These are phyloP conservation scores for Lentinula detonsa DNA, from an alignment of 768 basidiomycete species.

Conservation along the genomic window DNA sequence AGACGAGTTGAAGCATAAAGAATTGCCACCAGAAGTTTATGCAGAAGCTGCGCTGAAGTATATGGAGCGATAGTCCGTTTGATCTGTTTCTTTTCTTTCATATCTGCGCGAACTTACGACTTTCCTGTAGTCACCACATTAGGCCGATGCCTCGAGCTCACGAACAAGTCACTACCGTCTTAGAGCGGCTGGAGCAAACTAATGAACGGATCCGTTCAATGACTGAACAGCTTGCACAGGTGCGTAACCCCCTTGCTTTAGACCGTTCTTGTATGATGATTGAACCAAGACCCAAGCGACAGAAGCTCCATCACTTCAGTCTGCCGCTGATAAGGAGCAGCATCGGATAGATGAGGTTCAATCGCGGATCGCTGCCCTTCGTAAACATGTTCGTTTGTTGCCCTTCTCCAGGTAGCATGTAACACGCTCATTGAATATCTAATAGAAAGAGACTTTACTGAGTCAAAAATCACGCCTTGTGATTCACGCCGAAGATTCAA, in stretches of 20 bases:
- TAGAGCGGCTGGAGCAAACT: conserved; percentile 31
- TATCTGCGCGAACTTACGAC: conserved; percentile 1
- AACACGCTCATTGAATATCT: background rate
- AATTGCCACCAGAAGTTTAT: conserved; percentile 69
- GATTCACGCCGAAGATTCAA: conserved; percentile 3
- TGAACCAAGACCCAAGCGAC: conserved; percentile 17
- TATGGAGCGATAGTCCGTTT: conserved; percentile 68
- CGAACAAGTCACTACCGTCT: conserved; percentile 35
- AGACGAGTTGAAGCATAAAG: conserved; percentile 30
- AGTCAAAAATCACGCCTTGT: conserved; percentile 9
- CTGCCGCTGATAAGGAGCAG: conserved; percentile 36
- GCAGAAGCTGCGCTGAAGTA: conserved; percentile 72
- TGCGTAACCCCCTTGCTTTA: conserved; percentile 11
- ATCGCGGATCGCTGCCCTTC: conserved; percentile 29
- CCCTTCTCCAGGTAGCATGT: background rate
- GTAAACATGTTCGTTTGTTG: conserved; percentile 28
- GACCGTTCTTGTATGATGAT: conserved; percentile 9
- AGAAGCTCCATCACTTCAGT: conserved; percentile 25
- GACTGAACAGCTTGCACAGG: conserved; percentile 24
- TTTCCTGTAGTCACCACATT: conserved; percentile 26
- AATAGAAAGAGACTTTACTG: conserved; percentile 10
- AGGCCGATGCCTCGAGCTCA: conserved; percentile 49
- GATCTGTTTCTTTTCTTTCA: background rate
- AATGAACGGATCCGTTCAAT: conserved; percentile 32
- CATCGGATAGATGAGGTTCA: conserved; percentile 31